Percentiles rank a stretch among this genome's conserved stretches.
phyloP scores from a whole-genome alignment of 75 land plant species.

The Adiantum capillusveneris region DNA sequence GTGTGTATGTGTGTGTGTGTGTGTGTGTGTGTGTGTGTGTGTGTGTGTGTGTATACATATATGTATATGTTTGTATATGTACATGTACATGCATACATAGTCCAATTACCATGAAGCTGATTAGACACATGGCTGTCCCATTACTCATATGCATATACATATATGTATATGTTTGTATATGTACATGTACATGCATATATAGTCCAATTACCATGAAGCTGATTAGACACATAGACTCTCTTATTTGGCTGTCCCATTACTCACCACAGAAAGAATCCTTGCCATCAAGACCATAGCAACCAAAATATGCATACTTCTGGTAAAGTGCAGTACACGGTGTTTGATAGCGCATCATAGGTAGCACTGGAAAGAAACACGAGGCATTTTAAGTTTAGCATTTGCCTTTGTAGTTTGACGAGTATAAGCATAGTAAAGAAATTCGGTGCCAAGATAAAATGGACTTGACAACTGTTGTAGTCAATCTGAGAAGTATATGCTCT shows the following conservation, averaged over 20 bases:
- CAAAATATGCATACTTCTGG: no score
- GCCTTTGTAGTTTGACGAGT: no score
- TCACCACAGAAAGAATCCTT: not conserved
- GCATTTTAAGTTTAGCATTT: no score
- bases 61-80: no score
- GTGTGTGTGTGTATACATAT: not conserved
- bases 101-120: not conserved
- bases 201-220: not conserved
- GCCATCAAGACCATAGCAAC: not conserved
- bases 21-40: not conserved
- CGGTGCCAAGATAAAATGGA: no score
- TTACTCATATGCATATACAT: not conserved
- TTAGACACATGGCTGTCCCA: not conserved
- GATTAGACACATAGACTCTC: not conserved
- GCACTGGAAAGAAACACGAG: not conserved
- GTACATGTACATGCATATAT: not conserved
- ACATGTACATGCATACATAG: not conserved
- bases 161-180: no score
- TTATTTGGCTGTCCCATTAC: no score
- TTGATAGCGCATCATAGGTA: no score
- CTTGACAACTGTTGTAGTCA: no score
- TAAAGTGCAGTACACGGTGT: no score
- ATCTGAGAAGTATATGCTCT: no score
- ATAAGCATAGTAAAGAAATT: no score
- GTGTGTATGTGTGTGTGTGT: not conserved